A percentile compares a stretch with the other conserved stretches of the same genome.
phyloP scores from a whole-genome alignment of 768 basidiomycete species.

The Leccinum arenicola region DNA sequence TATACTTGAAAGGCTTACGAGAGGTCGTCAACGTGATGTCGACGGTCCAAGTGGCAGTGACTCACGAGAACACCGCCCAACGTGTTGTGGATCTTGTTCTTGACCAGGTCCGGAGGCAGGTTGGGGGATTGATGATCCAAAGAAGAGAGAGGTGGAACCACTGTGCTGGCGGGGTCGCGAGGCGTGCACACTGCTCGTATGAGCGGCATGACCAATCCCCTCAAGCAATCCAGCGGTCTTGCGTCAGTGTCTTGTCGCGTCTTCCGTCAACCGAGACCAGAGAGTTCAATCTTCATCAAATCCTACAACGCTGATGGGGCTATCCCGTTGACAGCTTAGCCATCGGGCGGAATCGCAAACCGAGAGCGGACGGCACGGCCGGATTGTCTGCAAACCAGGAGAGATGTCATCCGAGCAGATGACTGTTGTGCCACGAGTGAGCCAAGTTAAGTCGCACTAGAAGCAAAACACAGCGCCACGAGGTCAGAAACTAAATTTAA shows the following conservation, averaged over 20 bases:
- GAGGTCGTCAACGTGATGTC: too few relatives aligned
- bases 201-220: slow-evolving; percentile 49
- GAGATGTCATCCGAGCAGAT: not conserved
- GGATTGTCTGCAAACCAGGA: slow-evolving; percentile 33
- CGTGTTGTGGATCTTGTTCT: too few relatives aligned
- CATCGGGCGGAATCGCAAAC: slow-evolving; percentile 24
- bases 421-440: slow-evolving; percentile 58
- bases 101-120: too few relatives aligned
- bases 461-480: not conserved
- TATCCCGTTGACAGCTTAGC: slow-evolving; percentile 25
- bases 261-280: slow-evolving; percentile 50
- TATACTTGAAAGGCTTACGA: too few relatives aligned
- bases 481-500: slow-evolving; percentile 8
- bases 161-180: slow-evolving; percentile 37
- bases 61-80: too few relatives aligned
- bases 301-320: slow-evolving; percentile 28
- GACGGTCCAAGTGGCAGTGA: too few relatives aligned
- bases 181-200: slow-evolving; percentile 48
- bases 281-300: slow-evolving; percentile 50
- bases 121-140: too few relatives aligned
- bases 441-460: slow-evolving; percentile 83
- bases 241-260: slow-evolving; percentile 60
- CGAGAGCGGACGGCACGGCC: slow-evolving; percentile 53
- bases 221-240: slow-evolving; percentile 64
- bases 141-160: too few relatives aligned